Percentiles rank a stretch among this genome's conserved stretches.
Evolutionary conservation across 805 yeast genomes (phyloP).

Genomic region (Starmerella roubikii): DNA sequence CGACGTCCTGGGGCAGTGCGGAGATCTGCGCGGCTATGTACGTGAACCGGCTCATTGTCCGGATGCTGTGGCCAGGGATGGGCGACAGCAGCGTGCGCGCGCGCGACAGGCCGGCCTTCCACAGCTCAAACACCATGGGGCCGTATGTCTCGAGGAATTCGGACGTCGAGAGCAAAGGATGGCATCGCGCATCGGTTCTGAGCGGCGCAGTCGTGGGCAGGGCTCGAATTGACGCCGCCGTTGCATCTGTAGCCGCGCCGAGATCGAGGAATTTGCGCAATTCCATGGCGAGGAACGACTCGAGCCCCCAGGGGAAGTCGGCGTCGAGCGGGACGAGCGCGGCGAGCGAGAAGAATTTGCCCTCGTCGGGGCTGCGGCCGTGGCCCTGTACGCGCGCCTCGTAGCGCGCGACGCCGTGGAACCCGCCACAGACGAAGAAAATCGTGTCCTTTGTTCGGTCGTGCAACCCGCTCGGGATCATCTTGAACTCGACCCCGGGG

Average conservation of each 20-base stretch:
- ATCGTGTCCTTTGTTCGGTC: constrained; percentile 38
- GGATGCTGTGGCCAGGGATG: constrained; percentile 5
- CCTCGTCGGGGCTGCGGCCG: constrained; percentile 7
- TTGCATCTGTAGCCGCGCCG: background rate
- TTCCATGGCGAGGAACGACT: constrained; percentile 11
- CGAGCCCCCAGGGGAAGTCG: constrained; percentile 17
- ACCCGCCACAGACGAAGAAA: constrained; percentile 31
- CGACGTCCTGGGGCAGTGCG: constrained; percentile 45
- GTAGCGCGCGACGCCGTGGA: constrained; percentile 18
- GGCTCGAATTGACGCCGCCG: background rate
- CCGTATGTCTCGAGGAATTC: constrained; percentile 41
- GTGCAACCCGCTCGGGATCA: constrained; percentile 61
- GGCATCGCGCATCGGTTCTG: constrained; percentile 16
- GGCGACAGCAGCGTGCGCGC: constrained; percentile 36
- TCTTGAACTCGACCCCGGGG: constrained; percentile 43
- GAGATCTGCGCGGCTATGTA: constrained; percentile 50
- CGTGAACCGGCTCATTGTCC: constrained; percentile 31
- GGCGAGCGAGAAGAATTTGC: constrained; percentile 18
- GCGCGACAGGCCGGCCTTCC: constrained; percentile 49
- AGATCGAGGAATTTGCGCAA: constrained; percentile 14
- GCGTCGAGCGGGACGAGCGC: constrained; percentile 13
- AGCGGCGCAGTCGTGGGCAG: constrained; percentile 2
- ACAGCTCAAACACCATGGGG: constrained; percentile 49
- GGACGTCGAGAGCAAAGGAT: constrained; percentile 30
- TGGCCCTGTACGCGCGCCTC: constrained; percentile 7